Conservation (phyloP, 805 yeast genomes). For the Wickerhamiella cacticola region DNA sequence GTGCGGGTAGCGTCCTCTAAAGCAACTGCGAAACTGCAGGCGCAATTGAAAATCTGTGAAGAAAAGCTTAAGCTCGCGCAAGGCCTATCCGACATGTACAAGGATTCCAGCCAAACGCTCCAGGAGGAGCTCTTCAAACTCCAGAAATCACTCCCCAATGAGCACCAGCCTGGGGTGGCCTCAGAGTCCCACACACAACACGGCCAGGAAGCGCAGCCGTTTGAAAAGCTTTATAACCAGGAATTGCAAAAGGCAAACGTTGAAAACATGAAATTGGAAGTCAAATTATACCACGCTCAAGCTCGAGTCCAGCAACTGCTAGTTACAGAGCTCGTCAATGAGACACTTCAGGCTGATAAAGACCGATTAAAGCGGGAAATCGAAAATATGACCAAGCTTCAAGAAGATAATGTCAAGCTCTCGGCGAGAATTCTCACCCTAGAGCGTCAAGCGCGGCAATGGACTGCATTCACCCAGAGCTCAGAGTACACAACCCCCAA, state of each 20-base stretch:
- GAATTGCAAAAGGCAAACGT: background rate
- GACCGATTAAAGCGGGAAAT: background rate
- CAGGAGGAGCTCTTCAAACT: background rate
- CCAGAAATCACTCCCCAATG: background rate
- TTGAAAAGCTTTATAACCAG: background rate
- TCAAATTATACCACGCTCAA: background rate
- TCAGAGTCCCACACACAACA: constrained; percentile 43
- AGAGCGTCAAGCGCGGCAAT: background rate
- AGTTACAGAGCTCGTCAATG: constrained; percentile 6
- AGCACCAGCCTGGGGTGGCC: constrained; percentile 31
- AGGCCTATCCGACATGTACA: background rate
- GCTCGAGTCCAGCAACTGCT: constrained; percentile 2
- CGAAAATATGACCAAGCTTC: background rate
- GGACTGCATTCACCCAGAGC: background rate
- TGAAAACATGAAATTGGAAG: background rate
- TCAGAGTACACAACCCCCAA: background rate
- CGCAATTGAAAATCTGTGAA: background rate
- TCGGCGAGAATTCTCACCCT: background rate
- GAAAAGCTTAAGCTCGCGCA: background rate
- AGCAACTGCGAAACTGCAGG: background rate
- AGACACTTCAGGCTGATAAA: constrained; percentile 2
- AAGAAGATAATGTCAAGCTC: background rate
- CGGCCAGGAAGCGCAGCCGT: background rate
- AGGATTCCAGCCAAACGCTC: background rate
- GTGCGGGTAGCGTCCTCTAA: background rate